Base-by-base conservation (phyloP, 2,329 filamentous ascomycete species). In the Diaporthe citrichinensis region DNA sequence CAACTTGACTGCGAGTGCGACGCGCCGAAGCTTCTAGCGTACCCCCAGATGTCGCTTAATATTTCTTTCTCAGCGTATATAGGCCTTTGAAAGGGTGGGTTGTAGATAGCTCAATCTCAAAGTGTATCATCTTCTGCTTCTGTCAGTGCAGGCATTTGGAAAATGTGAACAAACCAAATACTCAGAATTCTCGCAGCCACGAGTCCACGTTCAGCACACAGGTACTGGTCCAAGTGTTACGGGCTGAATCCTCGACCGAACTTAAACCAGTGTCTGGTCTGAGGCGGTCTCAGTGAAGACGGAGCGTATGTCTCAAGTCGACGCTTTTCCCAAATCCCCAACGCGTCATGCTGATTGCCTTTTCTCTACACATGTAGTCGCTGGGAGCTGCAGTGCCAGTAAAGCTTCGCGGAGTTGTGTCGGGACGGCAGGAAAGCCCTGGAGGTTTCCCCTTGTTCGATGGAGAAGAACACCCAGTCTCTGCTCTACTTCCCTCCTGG, bases 1-100 rank as follows among this genome's bases (percentile, higher is more conserved):
- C 23, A 74, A 72, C 53, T 46, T 53, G 34, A 72, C 71, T 8
- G 51, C 17, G 23, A 34, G 25, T 17, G 61, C n/a, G 8, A 39
- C 34, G 23, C 49, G 58, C 3, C 71, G 36, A 20, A 20, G n/a
- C 8, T 41, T 65, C n/a, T 73, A 55, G n/a, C n/a, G n/a, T n/a
- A n/a, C n/a, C n/a, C n/a, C n/a, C n/a, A n/a, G n/a, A 12, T 2
- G 3, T 12, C 5, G 7, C 14, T 25, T 20, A 4, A 8, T 2
- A 6, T 28, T 12, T 55, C 2, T 2, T 55, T 39, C 9, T 41
- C 4, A 55, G n/a, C 39, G 44, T 55, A 55, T 9, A 69, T 69
- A 55, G 41, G 25, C 31, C 4, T 34, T 20, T 28, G 41, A 31
- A 14, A 15, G 57, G 3, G 9, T 34, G 41, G 41, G 1, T 49